Conservation (phyloP, 371 early-diverging fungal species). For the Mortierella polycephala region DNA sequence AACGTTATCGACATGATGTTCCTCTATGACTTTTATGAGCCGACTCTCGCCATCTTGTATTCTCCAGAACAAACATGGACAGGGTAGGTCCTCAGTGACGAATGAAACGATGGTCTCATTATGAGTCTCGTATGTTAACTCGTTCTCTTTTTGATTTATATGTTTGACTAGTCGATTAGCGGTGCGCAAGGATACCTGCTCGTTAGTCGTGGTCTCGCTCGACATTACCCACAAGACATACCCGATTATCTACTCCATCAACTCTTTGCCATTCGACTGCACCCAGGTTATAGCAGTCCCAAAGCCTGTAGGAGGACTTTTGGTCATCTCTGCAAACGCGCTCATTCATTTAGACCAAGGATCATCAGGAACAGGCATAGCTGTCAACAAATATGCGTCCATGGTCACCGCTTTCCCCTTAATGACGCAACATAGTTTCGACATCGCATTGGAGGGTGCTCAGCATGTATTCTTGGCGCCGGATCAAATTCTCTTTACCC, state of each 20-base stretch:
- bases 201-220: conserved; percentile 87
- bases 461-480: conserved; percentile 62
- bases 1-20: conserved; percentile 92
- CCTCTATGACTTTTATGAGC: conserved; percentile 90
- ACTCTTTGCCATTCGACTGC: conserved; percentile 86
- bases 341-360: conserved; percentile 91
- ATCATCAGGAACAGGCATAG: conserved; percentile 77
- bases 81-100: conserved; percentile 66
- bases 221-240: conserved; percentile 78
- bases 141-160: neutral
- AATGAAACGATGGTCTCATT: no score
- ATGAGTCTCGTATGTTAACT: neutral
- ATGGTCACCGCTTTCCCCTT: conserved; percentile 64
- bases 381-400: conserved; percentile 76
- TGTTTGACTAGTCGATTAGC: conserved; percentile 67
- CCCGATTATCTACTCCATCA: conserved; percentile 84
- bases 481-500: conserved; percentile 64
- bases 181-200: conserved; percentile 79
- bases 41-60: conserved; percentile 94
- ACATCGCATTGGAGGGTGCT: conserved; percentile 66
- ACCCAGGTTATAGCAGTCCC: conserved; percentile 79
- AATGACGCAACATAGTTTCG: conserved; percentile 31
- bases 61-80: conserved; percentile 87
- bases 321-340: conserved; percentile 83
- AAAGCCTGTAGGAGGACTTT: conserved; percentile 87